Evolutionary conservation across 2,329 filamentous ascomycete genomes (phyloP), one percentile per base, ranked within the genome.

Genomic region (Verticillium nubilum): DNA sequence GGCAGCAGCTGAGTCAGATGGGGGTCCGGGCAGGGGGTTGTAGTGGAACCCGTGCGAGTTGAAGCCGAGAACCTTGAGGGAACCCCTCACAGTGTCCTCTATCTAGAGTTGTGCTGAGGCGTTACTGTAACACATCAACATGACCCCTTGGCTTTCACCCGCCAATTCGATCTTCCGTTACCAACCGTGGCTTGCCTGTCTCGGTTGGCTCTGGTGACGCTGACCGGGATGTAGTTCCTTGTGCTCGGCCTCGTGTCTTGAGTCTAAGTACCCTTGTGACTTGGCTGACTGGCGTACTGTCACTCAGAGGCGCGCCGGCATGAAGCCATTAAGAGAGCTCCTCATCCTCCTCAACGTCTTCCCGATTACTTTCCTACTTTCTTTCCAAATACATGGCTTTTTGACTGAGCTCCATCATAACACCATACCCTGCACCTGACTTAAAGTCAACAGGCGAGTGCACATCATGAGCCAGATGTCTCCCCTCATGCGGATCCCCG

Each of bases 401-500:
- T 31, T 31, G 9, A 31, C 29, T 13, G 6, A 31, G 29, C 13
- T 13, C 29, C 29, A 10, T 13, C 29, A 31, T 31, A 25, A 10
- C 25, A 9, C 19, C 47, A 12, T 10, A 23, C 6, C 9, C 9
- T 28, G 3, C 17, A 55, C 28, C 12, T 33, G 5, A 42, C 19
- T n/a, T n/a, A n/a, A 42, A 4, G 9, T n/a, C 37, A 23, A 28
- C 13, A 50, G 15, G 15, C 13, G 33, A n/a, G 10, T 13, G 17
- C 3, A 7, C 52, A 27, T 5, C 10, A 53, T 53, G 42, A 23
- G 19, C 29, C 29, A 13, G n/a, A 42, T n/a, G 13, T 28, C 56
- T 15, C 56, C 26, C 7, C 28, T 57, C n/a, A 29, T 77, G 68
- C 66, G 67, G 42, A 68, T 75, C 27, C 77, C 77, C 7, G 66